Conservation (phyloP, 495 filamentous ascomycete species). For the Coniosporium apollinis region DNA sequence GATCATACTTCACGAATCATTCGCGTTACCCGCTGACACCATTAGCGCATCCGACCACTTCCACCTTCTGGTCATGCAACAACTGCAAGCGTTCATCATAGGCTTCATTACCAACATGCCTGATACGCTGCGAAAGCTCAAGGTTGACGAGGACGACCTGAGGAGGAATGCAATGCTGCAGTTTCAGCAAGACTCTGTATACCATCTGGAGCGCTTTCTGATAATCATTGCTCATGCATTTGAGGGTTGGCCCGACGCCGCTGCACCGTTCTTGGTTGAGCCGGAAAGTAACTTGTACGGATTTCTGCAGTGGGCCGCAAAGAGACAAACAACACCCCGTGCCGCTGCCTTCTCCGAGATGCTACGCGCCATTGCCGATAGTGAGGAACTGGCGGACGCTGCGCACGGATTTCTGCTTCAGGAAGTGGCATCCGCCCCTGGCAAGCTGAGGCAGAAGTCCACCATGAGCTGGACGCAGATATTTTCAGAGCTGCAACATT, state of each 20-base stretch:
- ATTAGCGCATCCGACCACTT: conserved; percentile 45
- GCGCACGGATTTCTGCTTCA: conserved; percentile 83
- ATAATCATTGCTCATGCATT: conserved; percentile 86
- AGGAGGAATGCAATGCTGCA: conserved; percentile 48
- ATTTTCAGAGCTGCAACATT: conserved; percentile 70
- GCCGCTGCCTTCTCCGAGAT: conserved; percentile 93
- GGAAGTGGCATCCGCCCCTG: conserved; percentile 53
- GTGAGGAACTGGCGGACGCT: conserved; percentile 57
- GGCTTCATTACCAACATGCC: conserved; percentile 88
- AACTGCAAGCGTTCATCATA: conserved; percentile 74
- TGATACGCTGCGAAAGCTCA: conserved; percentile 70
- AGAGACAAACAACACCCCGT: conserved; percentile 77
- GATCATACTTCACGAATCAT: conserved; percentile 62
- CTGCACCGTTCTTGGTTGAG: conserved; percentile 77
- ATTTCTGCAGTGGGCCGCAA: conserved; percentile 90
- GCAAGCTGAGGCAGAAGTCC: conserved; percentile 59
- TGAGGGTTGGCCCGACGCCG: conserved; percentile 62
- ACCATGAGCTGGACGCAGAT: conserved; percentile 86
- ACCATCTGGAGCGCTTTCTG: conserved; percentile 80
- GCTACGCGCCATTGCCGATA: conserved; percentile 68
- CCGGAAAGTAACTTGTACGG: conserved; percentile 78
- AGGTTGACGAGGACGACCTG: conserved; percentile 79
- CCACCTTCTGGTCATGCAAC: conserved; percentile 52
- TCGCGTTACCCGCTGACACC: conserved; percentile 43
- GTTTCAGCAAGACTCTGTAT: conserved; percentile 43